Base-by-base conservation (phyloP, 2,329 filamentous ascomycete genomes). In the Phyllosticta paracitricarpa region DNA sequence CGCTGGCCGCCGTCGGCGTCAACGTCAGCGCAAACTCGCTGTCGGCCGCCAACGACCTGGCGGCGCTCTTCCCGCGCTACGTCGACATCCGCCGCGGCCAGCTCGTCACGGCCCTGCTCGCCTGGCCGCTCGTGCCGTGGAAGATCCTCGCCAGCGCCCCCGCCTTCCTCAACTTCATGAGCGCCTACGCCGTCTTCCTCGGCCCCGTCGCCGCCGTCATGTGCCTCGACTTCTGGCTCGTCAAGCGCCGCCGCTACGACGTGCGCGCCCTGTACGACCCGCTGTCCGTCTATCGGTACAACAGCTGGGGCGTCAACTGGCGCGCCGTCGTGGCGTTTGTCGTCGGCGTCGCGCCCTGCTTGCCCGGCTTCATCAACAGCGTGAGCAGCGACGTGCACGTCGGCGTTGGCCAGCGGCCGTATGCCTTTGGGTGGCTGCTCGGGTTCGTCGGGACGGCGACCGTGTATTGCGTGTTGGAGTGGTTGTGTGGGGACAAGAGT, bases 391-490 rank as follows among this genome's bases (percentile, higher is more conserved):
- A 61, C 14, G 73, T 79, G 19, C 65, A 72, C 2, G 72, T 76
- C 0, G 78, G 78, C 0, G 72, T 73, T 0, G 85, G 85, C 0
- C 73, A 77, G 0, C 70, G 75, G 52, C 79, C 86, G 4, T 88
- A 87, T 68, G 78, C 81, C 26, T 85, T 88, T 68, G 84, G 85
- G n/a, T 88, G 85, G 81, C 68, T 88, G 19, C 77, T 86, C 56
- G 85, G 85, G 0, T 87, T 88, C 64, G 73, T 79, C 9, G 75
- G 71, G 0, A 83, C 82, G 7, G 81, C 22, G 57, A 83, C 40
- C 2, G 76, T 87, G 0, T 88, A 88, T 71, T 73, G 81, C 9
- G 66, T 64, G 0, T 66, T 87, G 22, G 81, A 76, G 56, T 73
- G 72, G 62, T 66, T 73, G 2, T 79, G 82, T 52, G 82, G 83